Evolutionary conservation across 2,329 filamentous ascomycete species (phyloP).

Genomic region (Anisogramma anomala): DNA sequence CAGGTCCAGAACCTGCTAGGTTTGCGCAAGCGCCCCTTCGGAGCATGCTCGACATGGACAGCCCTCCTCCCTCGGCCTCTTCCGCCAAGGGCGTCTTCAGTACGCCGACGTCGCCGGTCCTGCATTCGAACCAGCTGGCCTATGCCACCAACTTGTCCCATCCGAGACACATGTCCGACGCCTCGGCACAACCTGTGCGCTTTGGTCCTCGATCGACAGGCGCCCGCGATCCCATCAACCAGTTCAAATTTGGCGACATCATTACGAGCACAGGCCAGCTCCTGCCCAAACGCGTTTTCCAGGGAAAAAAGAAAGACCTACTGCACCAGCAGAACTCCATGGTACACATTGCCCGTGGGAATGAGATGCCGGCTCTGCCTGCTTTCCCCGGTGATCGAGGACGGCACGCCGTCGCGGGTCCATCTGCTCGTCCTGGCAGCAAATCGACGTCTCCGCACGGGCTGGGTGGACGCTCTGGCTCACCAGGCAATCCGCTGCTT

Average conservation of each 20-base stretch:
- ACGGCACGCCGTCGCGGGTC: slow-evolving; percentile 27
- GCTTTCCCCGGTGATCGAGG: slow-evolving; percentile 34
- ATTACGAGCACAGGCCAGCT: slow-evolving; percentile 38
- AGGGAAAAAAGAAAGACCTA: slow-evolving; percentile 28
- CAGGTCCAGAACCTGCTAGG: background rate
- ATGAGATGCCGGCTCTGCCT: slow-evolving; percentile 37
- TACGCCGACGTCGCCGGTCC: slow-evolving; percentile 35
- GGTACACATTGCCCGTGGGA: slow-evolving; percentile 42
- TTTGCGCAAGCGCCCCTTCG: slow-evolving; percentile 36
- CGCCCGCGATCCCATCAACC: slow-evolving; percentile 33
- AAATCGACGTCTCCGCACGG: slow-evolving; percentile 45
- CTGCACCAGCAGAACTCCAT: slow-evolving; percentile 27
- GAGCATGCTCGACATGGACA: slow-evolving; percentile 53
- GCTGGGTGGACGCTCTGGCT: slow-evolving; percentile 39
- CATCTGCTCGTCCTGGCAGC: slow-evolving; percentile 25
- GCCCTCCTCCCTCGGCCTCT: slow-evolving; percentile 26
- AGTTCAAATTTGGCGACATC: slow-evolving; percentile 52
- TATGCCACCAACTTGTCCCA: slow-evolving; percentile 23
- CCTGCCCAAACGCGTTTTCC: slow-evolving; percentile 40
- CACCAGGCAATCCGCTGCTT: slow-evolving; percentile 27
- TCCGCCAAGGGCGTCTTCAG: slow-evolving; percentile 37
- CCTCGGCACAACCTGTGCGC: slow-evolving; percentile 34
- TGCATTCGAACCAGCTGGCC: slow-evolving; percentile 26
- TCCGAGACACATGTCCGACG: slow-evolving; percentile 46
- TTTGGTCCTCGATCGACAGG: slow-evolving; percentile 31